phyloP scores from a whole-genome alignment of 2,329 filamentous ascomycete genomes.

The Verticillium alfalfae region DNA sequence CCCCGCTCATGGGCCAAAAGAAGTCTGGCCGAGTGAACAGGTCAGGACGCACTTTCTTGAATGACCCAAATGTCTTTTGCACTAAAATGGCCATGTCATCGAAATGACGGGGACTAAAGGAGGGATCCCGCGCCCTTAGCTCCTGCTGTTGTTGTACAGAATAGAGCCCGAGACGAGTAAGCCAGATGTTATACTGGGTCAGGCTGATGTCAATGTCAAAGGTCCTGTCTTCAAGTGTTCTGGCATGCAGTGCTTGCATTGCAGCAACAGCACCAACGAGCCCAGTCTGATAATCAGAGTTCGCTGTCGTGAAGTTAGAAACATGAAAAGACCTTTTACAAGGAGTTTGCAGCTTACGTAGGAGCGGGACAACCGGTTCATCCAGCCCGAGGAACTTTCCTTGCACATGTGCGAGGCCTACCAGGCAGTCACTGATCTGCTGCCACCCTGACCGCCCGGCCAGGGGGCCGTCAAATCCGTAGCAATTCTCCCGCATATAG shows the following conservation, averaged over 20 bases:
- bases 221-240: constrained; percentile 11
- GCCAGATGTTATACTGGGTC: constrained; percentile 20
- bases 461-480: constrained; percentile 26
- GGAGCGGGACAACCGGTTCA: constrained; percentile 15
- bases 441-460: constrained; percentile 26
- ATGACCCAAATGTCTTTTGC: constrained; percentile 2
- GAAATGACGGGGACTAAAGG: constrained; percentile 12
- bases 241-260: constrained; percentile 12
- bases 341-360: constrained; percentile 8
- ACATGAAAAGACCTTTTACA: too few species aligned
- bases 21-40: constrained; percentile 5
- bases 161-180: constrained; percentile 15
- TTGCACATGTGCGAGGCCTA: constrained; percentile 27
- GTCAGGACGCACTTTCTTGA: constrained; percentile 6
- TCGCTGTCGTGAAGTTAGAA: constrained; percentile 4
- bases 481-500: constrained; percentile 28
- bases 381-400: constrained; percentile 29
- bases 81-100: constrained; percentile 15
- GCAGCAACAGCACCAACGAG: constrained; percentile 13
- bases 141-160: constrained; percentile 6
- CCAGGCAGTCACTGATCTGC: constrained; percentile 30
- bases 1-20: constrained; percentile 8
- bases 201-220: constrained; percentile 18
- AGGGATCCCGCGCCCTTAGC: constrained; percentile 9
- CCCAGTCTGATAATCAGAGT: constrained; percentile 17